A percentile compares a stretch with the other conserved stretches of the same genome.
Conservation (phyloP, 192 early-diverging fungal genomes). For the Piromyces finnis region DNA sequence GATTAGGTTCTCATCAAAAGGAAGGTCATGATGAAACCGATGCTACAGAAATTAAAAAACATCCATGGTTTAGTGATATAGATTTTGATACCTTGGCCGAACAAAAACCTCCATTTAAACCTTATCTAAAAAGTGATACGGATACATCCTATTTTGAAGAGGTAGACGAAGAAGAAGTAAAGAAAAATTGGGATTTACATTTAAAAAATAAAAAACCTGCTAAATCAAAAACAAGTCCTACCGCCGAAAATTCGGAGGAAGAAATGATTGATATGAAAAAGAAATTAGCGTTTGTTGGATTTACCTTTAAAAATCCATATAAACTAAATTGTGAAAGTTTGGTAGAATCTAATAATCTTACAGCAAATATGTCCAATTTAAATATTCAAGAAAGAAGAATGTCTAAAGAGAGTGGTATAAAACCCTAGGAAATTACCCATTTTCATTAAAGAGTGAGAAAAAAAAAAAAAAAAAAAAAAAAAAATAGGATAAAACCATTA, state of each 20-base stretch:
- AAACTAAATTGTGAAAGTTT: too few relatives aligned
- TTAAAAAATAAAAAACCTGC: conserved; percentile 10
- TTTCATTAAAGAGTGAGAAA: too few relatives aligned
- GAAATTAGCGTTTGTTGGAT: conserved; percentile 38
- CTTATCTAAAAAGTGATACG: conserved; percentile 6
- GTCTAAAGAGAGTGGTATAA: too few relatives aligned
- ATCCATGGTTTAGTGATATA: conserved; percentile 23
- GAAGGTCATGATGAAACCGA: conserved; percentile 1
- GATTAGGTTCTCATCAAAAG: conserved; percentile 16
- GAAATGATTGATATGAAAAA: conserved; percentile 41
- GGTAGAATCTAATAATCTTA: too few relatives aligned
- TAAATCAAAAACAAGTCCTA: conserved; percentile 15
- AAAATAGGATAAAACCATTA: too few relatives aligned
- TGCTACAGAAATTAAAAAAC: conserved; percentile 18
- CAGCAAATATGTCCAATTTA: too few relatives aligned
- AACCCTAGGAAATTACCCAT: too few relatives aligned
- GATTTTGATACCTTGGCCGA: conserved; percentile 15
- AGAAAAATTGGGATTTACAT: conserved; percentile 9
- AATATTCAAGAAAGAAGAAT: too few relatives aligned
- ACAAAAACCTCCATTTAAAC: conserved; percentile 12
- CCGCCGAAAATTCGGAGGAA: conserved; percentile 19
- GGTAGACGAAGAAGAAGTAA: conserved; percentile 18
- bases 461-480: too few relatives aligned
- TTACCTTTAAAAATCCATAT: conserved; percentile 9
- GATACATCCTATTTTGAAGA: conserved; percentile 25